Base-by-base conservation (phyloP, 176 grass and related monocot species). In the Raddia distichophylla region DNA sequence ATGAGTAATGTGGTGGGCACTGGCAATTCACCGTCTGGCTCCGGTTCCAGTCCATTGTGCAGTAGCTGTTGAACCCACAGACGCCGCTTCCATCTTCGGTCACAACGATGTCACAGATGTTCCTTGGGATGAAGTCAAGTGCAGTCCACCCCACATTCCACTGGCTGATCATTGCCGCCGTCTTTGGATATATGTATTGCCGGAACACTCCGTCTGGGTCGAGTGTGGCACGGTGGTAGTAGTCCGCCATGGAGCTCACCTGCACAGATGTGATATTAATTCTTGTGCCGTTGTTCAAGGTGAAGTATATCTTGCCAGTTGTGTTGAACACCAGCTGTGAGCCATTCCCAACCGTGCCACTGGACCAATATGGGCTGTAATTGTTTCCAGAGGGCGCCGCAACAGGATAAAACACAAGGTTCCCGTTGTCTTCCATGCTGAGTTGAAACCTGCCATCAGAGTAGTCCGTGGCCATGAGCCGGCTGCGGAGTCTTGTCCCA, bases 1-100 rank as follows among this genome's bases (percentile, higher is more conserved):
- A 78, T 9, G 77, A 82, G 59, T 91, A 85, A 16, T 60, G 5
- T 13, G 66, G 82, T 27, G 84, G 89, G 56, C 89, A 91, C 7
- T 9, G 13, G 68, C 89, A 91, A 16, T 82, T 48, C 9, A 68
- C 22, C 22, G 81, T 86, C 67, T 73, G 44, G 27, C 18, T 81
- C 15, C 54, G 46, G 27, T 13, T 73, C 27, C 46, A 65, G 43
- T 60, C 48, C 2, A 43, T 81, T 14, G 5, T 83, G 79, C 83
- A 92, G 64, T 86, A 86, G 17, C 70, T 78, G 67, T 89, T 87
- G 70, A 68, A 91, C 10, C 89, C 85, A 10, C 81, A 85, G 5
- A 69, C 74, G 3, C 89, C 89, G 43, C 80, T 92, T 19, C 79
- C 73, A 2, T 2, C 13, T 13, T 3, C 5, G 10, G 55, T 76